Evolutionary conservation across 176 grass and related monocot species (phyloP).

Genomic region (Melocanna baccifera): DNA sequence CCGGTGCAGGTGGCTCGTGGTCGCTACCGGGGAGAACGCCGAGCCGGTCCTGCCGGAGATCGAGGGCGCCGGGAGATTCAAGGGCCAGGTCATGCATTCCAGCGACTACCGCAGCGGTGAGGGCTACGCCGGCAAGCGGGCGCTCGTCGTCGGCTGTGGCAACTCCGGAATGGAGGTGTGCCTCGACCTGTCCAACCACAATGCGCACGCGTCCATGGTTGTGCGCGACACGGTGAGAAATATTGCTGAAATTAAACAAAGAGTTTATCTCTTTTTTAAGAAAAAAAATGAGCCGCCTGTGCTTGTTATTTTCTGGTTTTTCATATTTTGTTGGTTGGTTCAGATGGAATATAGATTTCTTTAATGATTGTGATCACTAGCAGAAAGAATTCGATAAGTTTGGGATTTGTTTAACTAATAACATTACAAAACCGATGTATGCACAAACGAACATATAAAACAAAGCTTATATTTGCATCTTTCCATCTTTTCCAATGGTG

Average conservation of each 20-base stretch:
- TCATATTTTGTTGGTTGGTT: conserved; percentile 13
- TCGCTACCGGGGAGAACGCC: conserved; percentile 88
- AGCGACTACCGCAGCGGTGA: conserved; percentile 65
- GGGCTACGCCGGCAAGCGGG: conserved; percentile 46
- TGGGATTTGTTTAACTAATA: conserved; percentile 1
- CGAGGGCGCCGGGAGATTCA: conserved; percentile 44
- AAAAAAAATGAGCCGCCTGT: neutral
- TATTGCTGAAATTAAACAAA: neutral
- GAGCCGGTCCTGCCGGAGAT: conserved; percentile 71
- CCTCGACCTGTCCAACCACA: conserved; percentile 73
- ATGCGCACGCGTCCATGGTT: conserved; percentile 70
- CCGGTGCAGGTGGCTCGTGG: conserved; percentile 65
- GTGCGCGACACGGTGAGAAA: conserved; percentile 69
- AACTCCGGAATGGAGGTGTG: conserved; percentile 91
- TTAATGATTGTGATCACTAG: conserved; percentile 15
- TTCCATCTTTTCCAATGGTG: conserved; percentile 2
- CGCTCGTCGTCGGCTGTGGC: conserved; percentile 81
- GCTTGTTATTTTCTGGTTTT: neutral
- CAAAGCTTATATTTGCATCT: conserved; percentile 37
- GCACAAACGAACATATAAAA: conserved; percentile 32
- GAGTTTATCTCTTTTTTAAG: neutral
- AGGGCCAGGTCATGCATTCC: conserved; percentile 62
- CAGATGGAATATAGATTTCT: conserved; percentile 6
- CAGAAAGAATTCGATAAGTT: neutral
- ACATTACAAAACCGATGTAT: neutral